These are phyloP conservation scores for Bauhinia variegata DNA, from an alignment of 306 rosid genomes.

Conservation along the genomic window DNA sequence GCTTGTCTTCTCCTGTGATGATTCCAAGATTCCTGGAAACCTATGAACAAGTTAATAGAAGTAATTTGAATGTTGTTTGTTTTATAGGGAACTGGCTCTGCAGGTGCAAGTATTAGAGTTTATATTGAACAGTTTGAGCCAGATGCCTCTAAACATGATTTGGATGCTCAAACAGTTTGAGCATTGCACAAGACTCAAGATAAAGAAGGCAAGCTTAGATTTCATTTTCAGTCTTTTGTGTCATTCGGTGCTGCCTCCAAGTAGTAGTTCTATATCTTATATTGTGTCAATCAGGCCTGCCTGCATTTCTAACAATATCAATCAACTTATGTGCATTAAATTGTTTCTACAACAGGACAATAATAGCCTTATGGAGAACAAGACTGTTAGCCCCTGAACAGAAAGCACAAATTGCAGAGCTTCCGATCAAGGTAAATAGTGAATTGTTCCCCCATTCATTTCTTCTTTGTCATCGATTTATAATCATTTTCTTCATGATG, in stretches of 20 bases:
- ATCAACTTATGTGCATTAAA: not conserved
- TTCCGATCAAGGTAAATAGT: constrained; percentile 60
- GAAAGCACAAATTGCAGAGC: constrained; percentile 56
- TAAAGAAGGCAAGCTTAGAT: constrained; percentile 86
- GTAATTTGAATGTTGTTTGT: no score
- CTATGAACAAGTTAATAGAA: no score
- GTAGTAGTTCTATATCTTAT: constrained; percentile 48
- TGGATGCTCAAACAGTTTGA: constrained; percentile 71
- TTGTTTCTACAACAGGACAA: constrained; percentile 73
- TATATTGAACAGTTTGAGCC: constrained; percentile 92
- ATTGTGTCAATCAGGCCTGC: not conserved
- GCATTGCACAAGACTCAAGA: no score
- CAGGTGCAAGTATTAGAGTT: constrained; percentile 92
- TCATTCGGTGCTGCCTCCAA: constrained; percentile 73
- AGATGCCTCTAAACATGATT: constrained; percentile 71
- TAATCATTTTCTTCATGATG: no score
- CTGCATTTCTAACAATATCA: constrained; percentile 1
- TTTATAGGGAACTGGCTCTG: no score
- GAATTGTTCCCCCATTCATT: no score
- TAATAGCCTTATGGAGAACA: constrained; percentile 81
- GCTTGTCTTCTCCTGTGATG: no score
- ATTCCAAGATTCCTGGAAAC: no score
- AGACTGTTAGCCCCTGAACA: constrained; percentile 56
- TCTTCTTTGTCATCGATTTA: no score
- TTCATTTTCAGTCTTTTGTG: constrained; percentile 83